A percentile compares a stretch with the other conserved stretches of the same genome.
Evolutionary conservation across 257 asterid species (phyloP).

Genomic region (Solanum chilense): DNA sequence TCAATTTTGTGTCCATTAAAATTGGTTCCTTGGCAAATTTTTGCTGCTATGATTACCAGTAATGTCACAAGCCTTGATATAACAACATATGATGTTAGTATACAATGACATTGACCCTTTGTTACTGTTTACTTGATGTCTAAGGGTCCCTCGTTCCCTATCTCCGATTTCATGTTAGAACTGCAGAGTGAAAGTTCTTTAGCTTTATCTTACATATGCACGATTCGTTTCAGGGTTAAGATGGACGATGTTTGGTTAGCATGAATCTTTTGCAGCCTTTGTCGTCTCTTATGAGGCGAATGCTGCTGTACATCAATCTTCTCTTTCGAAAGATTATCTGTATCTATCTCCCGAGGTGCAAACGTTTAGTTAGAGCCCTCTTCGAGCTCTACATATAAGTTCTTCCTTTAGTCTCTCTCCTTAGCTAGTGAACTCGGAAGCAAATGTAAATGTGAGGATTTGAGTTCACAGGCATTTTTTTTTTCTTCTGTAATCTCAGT

Average conservation of each 20-base stretch:
- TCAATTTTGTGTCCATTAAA: neutral
- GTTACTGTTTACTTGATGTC: neutral
- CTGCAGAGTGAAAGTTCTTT: neutral
- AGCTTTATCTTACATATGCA: neutral
- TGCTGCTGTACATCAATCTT: neutral
- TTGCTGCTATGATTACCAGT: neutral
- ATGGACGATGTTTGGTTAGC: neutral
- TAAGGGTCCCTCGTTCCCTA: neutral
- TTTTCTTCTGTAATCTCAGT: neutral
- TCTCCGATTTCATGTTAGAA: neutral
- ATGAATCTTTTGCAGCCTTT: neutral
- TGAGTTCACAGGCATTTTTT: neutral
- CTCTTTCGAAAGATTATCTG: neutral
- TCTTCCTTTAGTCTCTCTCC: neutral
- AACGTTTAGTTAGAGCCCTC: neutral
- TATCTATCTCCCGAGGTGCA: neutral
- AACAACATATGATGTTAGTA: neutral
- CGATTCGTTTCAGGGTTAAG: neutral
- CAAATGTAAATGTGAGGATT: conserved; percentile 25
- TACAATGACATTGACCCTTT: neutral
- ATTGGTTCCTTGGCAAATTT: neutral
- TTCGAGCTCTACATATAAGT: neutral
- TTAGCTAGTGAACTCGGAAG: conserved; percentile 5
- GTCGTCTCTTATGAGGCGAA: neutral
- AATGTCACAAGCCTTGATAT: neutral